Conservation (phyloP, 1,139 yeast species). For the Diutina siamensis region DNA sequence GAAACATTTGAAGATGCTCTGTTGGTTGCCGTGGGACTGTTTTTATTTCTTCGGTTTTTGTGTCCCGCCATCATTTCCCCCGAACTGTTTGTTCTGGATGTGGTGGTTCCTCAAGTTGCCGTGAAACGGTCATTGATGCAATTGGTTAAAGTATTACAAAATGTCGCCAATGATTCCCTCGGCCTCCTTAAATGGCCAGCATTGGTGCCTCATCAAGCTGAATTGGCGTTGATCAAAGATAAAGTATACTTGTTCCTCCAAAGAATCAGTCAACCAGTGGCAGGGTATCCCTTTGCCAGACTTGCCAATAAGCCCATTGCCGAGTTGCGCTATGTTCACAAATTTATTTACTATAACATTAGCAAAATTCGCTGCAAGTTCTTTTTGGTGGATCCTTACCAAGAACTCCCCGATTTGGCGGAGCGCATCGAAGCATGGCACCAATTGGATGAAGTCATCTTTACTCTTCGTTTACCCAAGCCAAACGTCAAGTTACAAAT, state of each 20-base stretch:
- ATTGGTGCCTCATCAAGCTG: constrained; percentile 28
- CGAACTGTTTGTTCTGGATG: constrained; percentile 40
- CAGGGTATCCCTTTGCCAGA: constrained; percentile 21
- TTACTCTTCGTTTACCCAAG: constrained; percentile 28
- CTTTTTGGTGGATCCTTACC: constrained; percentile 16
- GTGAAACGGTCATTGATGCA: constrained; percentile 69
- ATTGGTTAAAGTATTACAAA: constrained; percentile 76
- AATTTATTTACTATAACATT: constrained; percentile 53
- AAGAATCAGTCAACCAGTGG: constrained; percentile 10
- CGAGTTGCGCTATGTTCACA: constrained; percentile 53
- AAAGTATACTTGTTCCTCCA: constrained; percentile 38
- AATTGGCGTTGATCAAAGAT: constrained; percentile 31
- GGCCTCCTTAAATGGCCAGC: constrained; percentile 51
- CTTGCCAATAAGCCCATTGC: constrained; percentile 20
- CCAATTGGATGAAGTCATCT: constrained; percentile 20
- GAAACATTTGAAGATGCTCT: constrained; percentile 60
- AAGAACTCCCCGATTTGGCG: constrained; percentile 14
- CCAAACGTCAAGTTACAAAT: constrained; percentile 40
- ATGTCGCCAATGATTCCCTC: constrained; percentile 72
- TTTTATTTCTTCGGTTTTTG: constrained; percentile 69
- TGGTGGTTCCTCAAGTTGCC: constrained; percentile 32
- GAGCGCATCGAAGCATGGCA: constrained; percentile 18
- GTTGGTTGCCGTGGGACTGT: constrained; percentile 74
- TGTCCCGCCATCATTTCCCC: constrained; percentile 94
- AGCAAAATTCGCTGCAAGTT: constrained; percentile 36